Evolutionary conservation across 306 rosid species (phyloP), one percentile per base, ranked within the genome.

Genomic region (Acacia crassicarpa): DNA sequence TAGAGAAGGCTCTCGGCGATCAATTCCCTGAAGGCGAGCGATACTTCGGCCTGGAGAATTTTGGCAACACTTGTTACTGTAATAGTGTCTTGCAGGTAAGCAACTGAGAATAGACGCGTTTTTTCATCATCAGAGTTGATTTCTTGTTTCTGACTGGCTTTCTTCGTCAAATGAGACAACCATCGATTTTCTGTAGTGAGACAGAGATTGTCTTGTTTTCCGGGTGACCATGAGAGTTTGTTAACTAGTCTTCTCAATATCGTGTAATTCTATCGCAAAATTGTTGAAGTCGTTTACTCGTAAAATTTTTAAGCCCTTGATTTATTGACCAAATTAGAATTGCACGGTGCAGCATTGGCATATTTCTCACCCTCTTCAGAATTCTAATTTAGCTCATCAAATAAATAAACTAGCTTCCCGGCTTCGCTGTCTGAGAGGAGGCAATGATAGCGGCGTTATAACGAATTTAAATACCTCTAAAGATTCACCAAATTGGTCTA

Each of bases 21-120:
- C 99, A 96, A 88, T 96, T 94, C 65, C 99, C 98, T 5, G 99
- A 94, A 91, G 99, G 99, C 89, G 99, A 96, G 72, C 94, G 97
- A 45, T 96, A 96, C 84, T 96, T 96, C 41, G 99, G 99, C 62
- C 94, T 96, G 5, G 98, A 96, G 87, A 96, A 96, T 91, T 96
- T 93, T 81, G 99, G 99, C 75, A 96, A 93, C 77, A 96, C 98
- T 81, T 96, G 99, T 85, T 96, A 96, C 86, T 96, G 99, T 81
- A 96, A 96, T 83, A 96, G 99, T 86, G 99, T 93, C 41, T 89
- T 96, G 93, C 99, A 96, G 99, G 98, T 94, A 48, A 61, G 63
- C 35, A 70, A 65, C 66, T 35, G 59, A 59, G 13, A 20, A 69
- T 81, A 23, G 4, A 53, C 41, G 2, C 9, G 1, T 30, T 46